Base-by-base conservation (phyloP, 2,329 filamentous ascomycete genomes). In the Chaetomiaceae sp. region DNA sequence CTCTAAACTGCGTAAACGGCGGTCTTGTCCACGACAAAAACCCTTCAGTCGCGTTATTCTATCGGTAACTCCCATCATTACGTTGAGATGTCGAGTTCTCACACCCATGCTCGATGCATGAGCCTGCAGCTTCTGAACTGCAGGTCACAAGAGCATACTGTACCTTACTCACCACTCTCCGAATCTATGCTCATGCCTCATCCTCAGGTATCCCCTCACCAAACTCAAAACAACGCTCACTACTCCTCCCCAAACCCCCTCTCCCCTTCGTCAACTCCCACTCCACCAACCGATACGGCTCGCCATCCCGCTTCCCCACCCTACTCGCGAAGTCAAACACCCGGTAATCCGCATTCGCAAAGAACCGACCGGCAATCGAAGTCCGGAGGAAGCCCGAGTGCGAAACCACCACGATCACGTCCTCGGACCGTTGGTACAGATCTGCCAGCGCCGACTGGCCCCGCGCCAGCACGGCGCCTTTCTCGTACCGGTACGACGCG, bases 261-360 rank as follows among this genome's bases (percentile, higher is more conserved):
- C 61, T 62, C 48, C 41, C 48, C 36, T 63, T 66, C 7, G 73
- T 78, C 54, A 65, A 59, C 59, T 83, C 75, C 40, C 56, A 60
- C 22, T 79, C 51, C 20, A 55, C 59, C 47, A 61, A 47, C 6
- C 61, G 63, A 4, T 59, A 47, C 6, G 60, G 64, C 7, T 64
- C 63, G 2, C 62, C 54, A 2, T 48, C 51, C 2, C 9, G 48
- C 27, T 29, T 24, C 1, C 14, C 49, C 30, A 29, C 35, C 15
- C 24, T 35, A 39, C 53, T 56, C 14, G 56, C 69, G 51, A 79
- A 79, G 17, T 76, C 71, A 56, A 83, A 84, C 19, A 83, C 65
- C 14, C 81, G 71, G 60, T 79, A 85, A 56, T 85, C 81, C 11
- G 75, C 75, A 51, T 84, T 84, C 58, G 71, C 75, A 57, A 70